phyloP scores from a whole-genome alignment of 192 early-diverging fungal genomes.

The Podila verticillata region DNA sequence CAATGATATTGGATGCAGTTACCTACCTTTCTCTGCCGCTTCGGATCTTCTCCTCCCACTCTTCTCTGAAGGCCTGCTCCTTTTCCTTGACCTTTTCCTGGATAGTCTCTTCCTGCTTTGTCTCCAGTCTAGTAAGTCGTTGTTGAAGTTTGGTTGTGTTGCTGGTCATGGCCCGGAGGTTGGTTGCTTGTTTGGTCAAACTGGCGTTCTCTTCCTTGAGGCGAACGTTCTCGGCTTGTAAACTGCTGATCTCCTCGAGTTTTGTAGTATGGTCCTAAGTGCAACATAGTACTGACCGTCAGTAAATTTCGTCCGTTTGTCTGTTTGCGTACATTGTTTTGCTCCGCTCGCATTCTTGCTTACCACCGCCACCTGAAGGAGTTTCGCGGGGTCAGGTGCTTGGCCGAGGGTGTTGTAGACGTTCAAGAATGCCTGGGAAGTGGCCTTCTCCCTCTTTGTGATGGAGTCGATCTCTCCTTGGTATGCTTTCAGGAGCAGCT shows the following conservation, averaged over 20 bases:
- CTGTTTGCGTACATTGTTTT: background rate
- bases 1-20: background rate
- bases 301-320: background rate
- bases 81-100: constrained; percentile 72
- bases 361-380: constrained; percentile 70
- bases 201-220: constrained; percentile 64
- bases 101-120: constrained; percentile 74
- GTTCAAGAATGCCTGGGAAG: constrained; percentile 83
- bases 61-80: constrained; percentile 75
- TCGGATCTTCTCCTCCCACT: constrained; percentile 82
- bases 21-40: constrained; percentile 81
- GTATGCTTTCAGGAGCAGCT: constrained; percentile 83
- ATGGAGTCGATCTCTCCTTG: constrained; percentile 93
- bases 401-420: constrained; percentile 84
- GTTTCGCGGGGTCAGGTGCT: constrained; percentile 84
- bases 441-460: constrained; percentile 83
- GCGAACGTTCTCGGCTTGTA: constrained; percentile 64
- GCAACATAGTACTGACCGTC: background rate
- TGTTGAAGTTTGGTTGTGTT: constrained; percentile 60
- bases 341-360: background rate
- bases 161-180: constrained; percentile 56
- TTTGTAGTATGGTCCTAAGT: constrained; percentile 61
- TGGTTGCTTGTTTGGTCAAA: constrained; percentile 52
- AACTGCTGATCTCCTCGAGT: constrained; percentile 52
- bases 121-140: constrained; percentile 68